Conservation (phyloP, 1,284 basidiomycete genomes). For the Leccinum huronense region DNA sequence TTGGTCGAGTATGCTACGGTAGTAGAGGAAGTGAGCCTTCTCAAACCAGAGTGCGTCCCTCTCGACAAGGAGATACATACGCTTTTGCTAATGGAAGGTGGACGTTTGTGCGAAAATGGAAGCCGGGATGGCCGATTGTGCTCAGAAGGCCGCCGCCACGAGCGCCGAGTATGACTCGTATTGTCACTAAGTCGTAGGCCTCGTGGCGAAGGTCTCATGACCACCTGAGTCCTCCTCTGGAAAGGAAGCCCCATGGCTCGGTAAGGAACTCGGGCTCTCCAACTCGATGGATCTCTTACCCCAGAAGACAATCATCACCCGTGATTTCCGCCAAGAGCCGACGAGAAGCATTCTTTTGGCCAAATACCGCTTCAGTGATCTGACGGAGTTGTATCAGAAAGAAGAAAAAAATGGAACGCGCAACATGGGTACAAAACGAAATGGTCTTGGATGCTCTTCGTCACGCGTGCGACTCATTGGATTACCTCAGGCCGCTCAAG, state of each 20-base stretch:
- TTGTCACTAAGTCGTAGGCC: constrained; percentile 97
- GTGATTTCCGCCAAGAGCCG: constrained; percentile 96
- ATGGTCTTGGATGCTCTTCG: constrained; percentile 66
- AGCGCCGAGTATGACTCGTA: constrained; percentile 56
- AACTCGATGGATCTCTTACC: constrained; percentile 95
- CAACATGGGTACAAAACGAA: constrained; percentile 78
- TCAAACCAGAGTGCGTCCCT: constrained; percentile 59
- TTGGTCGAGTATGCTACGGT: constrained; percentile 86
- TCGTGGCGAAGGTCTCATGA: constrained; percentile 96
- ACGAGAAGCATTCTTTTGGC: constrained; percentile 87
- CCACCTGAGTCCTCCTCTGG: too few species aligned
- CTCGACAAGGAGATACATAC: constrained; percentile 17
- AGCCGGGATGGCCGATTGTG: constrained; percentile 93
- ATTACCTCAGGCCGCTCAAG: constrained; percentile 85
- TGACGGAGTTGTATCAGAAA: constrained; percentile 58
- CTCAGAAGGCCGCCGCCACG: constrained; percentile 77
- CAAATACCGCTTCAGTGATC: constrained; percentile 72
- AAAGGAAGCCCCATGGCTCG: constrained; percentile 80
- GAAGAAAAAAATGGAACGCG: constrained; percentile 60
- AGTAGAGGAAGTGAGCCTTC: constrained; percentile 76
- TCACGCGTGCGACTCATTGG: constrained; percentile 83
- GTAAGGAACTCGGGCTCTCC: constrained; percentile 80
- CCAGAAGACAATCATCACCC: constrained; percentile 98
- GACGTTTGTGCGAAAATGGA: constrained; percentile 91
- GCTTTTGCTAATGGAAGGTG: too few species aligned